Percentiles rank a stretch among this genome's conserved stretches.
Evolutionary conservation across 441 rosid genomes (phyloP).

Genomic region (Flueggea neowawraea): DNA sequence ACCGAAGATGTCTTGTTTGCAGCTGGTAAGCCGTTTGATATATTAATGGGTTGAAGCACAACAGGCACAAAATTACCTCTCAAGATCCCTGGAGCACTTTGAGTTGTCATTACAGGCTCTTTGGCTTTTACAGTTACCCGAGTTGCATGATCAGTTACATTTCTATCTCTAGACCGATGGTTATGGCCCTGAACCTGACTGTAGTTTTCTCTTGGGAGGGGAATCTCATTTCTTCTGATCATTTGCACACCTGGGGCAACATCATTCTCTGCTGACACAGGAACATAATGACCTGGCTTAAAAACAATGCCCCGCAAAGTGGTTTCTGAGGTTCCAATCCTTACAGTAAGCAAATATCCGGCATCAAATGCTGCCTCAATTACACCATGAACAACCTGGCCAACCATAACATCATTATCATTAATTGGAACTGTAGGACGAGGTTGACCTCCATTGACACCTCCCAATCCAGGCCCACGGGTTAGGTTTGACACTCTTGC

Average conservation of each 20-base stretch:
- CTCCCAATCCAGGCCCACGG: constrained; percentile 28
- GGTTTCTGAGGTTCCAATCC: constrained; percentile 58
- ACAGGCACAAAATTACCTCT: constrained; percentile 44
- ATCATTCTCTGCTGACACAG: constrained; percentile 61
- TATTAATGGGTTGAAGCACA: constrained; percentile 35
- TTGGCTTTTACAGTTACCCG: constrained; percentile 30
- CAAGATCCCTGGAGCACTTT: constrained; percentile 24
- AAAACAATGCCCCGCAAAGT: constrained; percentile 75
- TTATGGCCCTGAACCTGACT: constrained; percentile 20
- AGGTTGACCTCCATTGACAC: constrained; percentile 30
- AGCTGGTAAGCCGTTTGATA: constrained; percentile 35
- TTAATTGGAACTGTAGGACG: constrained; percentile 25
- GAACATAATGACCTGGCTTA: constrained; percentile 62
- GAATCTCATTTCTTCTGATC: constrained; percentile 55
- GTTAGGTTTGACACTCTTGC: constrained; percentile 24
- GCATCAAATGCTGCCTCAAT: constrained; percentile 85
- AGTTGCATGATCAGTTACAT: constrained; percentile 27
- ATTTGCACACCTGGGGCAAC: constrained; percentile 67
- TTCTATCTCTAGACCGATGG: constrained; percentile 29
- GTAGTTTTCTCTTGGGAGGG: constrained; percentile 30
- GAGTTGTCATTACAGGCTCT: constrained; percentile 30
- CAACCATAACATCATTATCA: constrained; percentile 37
- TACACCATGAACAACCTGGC: constrained; percentile 64
- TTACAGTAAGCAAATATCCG: constrained; percentile 75
- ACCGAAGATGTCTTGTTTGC: constrained; percentile 17